Evolutionary conservation across 2,329 filamentous ascomycete genomes (phyloP), one percentile per base, ranked within the genome.

Genomic region (Kalmusia sp.): DNA sequence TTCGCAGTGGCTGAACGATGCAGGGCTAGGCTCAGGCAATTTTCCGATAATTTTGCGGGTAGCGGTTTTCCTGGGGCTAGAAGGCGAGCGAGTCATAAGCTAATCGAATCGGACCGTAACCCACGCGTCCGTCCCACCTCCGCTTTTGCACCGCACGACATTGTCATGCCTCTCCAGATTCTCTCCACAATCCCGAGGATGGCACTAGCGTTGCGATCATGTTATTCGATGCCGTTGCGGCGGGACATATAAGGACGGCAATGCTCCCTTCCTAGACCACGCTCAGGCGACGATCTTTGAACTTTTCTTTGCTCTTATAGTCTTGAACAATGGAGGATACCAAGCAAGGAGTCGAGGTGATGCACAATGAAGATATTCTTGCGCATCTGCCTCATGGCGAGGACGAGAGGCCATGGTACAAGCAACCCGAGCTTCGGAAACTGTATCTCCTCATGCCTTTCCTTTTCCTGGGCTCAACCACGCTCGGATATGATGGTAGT

Each of bases 381-480:
- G n/a, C 38, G 22, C 45, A 38, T 6, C 34, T 35, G 1, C 50
- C 55, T 3, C 52, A 52, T 7, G 21, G 15, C 19, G 61, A 61
- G 28, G 61, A 63, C 17, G 35, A 47, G 15, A 31, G 60, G 15
- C 60, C 57, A 31, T 63, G 60, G 60, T 63, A 61, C 22, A 41
- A 57, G 44, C 58, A 59, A 27, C 60, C 58, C 5, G 55, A 63
- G 37, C 41, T 63, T 5, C 38, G 61, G 12, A 60, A 62, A 40
- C 51, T 63, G 17, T 65, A 65, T 41, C 17, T 60, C 12, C 51
- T 62, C 50, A 62, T 64, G 57, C 51, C 55, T 1, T 59, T 65
- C 34, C 35, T 61, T 5, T 64, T 61, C n/a, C 49, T 63, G 2
- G 58, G 56, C 7, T 62, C 59, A 1, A 63, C 61, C 1, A 59